Percentiles rank a stretch among this genome's conserved stretches.
phyloP scores from a whole-genome alignment of 2,329 filamentous ascomycete genomes.

The Arthrobotrys pseudoclavata region DNA sequence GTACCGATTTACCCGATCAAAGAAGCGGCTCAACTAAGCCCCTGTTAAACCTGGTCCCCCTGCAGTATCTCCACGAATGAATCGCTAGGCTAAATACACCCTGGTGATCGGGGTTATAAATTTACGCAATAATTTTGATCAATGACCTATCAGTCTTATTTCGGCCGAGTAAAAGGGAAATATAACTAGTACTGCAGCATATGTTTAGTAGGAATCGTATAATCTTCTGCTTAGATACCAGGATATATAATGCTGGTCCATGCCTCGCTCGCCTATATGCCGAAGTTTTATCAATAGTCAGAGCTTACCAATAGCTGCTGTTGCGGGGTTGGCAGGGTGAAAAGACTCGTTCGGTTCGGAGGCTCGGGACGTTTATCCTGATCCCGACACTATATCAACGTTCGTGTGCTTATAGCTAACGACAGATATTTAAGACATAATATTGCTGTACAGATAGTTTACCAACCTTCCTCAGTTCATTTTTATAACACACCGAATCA shows the following conservation, averaged over 20 bases:
- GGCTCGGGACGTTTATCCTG: conserved; percentile 13
- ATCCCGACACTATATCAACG: neutral
- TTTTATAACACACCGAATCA: no score
- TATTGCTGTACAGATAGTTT: no score
- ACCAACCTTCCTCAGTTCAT: no score
- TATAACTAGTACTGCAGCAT: neutral
- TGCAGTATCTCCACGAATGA: neutral
- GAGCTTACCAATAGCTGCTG: conserved; percentile 16
- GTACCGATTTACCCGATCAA: neutral
- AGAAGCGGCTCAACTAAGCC: conserved; percentile 2
- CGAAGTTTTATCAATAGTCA: conserved; percentile 6
- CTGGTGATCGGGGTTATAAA: neutral
- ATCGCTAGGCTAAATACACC: neutral
- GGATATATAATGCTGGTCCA: neutral
- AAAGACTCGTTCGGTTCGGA: conserved; percentile 1
- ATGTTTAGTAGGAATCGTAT: neutral
- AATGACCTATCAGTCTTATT: neutral
- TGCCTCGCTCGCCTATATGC: conserved; percentile 7
- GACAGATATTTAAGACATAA: no score
- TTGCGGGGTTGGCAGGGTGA: neutral
- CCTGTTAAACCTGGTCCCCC: neutral
- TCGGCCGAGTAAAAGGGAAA: conserved; percentile 3
- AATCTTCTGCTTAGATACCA: neutral
- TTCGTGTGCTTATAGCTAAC: no score
- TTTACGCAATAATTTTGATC: no score